A percentile compares a stretch with the other conserved stretches of the same genome.
phyloP scores from a whole-genome alignment of 805 yeast species.

The Vanderwaltozyma polyspora region DNA sequence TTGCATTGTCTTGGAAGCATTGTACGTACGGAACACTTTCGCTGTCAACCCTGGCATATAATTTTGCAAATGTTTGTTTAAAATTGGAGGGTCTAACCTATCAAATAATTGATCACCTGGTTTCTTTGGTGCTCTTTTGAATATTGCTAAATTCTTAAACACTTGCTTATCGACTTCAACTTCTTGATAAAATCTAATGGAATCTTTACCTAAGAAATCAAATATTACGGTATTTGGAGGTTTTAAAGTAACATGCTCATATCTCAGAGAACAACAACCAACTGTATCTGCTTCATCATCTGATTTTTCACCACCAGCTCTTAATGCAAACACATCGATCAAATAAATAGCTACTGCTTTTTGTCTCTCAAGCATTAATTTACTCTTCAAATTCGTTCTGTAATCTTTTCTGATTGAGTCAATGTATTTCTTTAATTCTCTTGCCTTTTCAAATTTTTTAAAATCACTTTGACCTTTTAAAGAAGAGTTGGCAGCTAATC shows the following conservation, averaged over 20 bases:
- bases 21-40: slow-evolving; percentile 93
- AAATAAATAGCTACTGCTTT: slow-evolving; percentile 89
- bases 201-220: slow-evolving; percentile 93
- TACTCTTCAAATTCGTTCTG: slow-evolving; percentile 53
- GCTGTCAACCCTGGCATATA: slow-evolving; percentile 93
- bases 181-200: slow-evolving; percentile 83
- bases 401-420: slow-evolving; percentile 68
- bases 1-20: slow-evolving; percentile 95
- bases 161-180: slow-evolving; percentile 89
- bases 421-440: slow-evolving; percentile 67
- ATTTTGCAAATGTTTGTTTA: slow-evolving; percentile 78
- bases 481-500: slow-evolving; percentile 84
- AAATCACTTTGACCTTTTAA: slow-evolving; percentile 84
- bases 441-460: slow-evolving; percentile 88
- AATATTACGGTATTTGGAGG: slow-evolving; percentile 82
- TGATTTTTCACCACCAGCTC: slow-evolving; percentile 97
- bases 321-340: slow-evolving; percentile 83
- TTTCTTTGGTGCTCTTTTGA: slow-evolving; percentile 78
- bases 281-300: slow-evolving; percentile 98
- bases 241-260: slow-evolving; percentile 73
- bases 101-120: slow-evolving; percentile 92
- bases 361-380: slow-evolving; percentile 76
- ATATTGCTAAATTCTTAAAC: slow-evolving; percentile 75
- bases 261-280: slow-evolving; percentile 91
- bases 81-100: slow-evolving; percentile 68